Base-by-base conservation (phyloP, 2,329 filamentous ascomycete genomes). In the Alternaria longipes region DNA sequence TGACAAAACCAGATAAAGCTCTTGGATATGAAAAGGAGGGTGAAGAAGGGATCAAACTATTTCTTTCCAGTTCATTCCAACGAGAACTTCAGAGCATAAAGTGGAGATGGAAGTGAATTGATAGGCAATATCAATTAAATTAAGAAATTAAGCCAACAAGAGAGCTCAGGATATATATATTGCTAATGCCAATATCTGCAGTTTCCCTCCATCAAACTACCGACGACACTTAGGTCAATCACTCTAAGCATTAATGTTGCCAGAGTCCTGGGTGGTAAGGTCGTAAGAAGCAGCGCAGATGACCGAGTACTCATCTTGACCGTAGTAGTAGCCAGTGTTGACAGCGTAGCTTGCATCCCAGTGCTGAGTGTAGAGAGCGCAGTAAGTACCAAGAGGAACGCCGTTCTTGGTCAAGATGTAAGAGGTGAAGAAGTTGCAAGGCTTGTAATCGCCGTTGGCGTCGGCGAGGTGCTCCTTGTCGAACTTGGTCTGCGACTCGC, bases 371-470 rank as follows among this genome's bases (percentile, higher is more conserved):
- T 74, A 73, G 20, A 72, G 45, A 47, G 64, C 60, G 56, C 78
- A 80, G 66, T 79, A 79, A 30, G 75, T 76, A n/a, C 77, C 78
- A 45, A 79, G 71, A 2, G 78, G 75, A 26, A 73, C 58, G 16
- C 69, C 72, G 53, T 77, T 75, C 54, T 76, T 71, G 30, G 66
- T 69, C 16, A 80, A 65, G n/a, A 80, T 71, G 54, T 80, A 81
- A 11, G 74, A 71, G 34, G 76, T 77, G 64, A 74, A 78, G 68
- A 79, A 79, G 63, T 78, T 79, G 72, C 78, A 80, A 38, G 76
- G 63, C 54, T 68, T 70, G 54, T 77, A 78, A 9, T 67, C 69
- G 18, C 73, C 74, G 22, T 70, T 65, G 8, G 63, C 11, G 9
- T 67, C 60, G 45, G 72, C 71, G 32, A 68, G 56, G 58, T 74